Base-by-base conservation (phyloP, 2,329 filamentous ascomycete genomes). In the Fusarium lyarnte region DNA sequence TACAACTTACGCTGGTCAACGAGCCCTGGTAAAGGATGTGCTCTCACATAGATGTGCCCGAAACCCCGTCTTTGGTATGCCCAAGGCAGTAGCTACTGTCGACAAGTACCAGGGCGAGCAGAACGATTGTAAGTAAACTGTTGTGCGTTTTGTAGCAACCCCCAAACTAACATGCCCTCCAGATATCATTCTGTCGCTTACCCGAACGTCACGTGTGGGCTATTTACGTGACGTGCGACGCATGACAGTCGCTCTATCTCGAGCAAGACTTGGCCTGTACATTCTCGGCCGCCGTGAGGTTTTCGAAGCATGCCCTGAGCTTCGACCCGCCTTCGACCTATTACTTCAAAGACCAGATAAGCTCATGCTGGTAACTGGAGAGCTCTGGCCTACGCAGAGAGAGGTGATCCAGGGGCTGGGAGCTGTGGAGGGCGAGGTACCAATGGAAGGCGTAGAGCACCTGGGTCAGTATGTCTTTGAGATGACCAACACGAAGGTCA, bases 41-140 rank as follows among this genome's bases (percentile, higher is more conserved):
- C 84, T 99, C 57, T 85, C 84, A 19, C 93, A 97, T 79, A 89
- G 96, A 65, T 99, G 96, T 81, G 92, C 91, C 41, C 92, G 89
- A 76, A 97, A 94, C 76, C 85, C 91, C 5, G 85, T 98, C 25
- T 99, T 99, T 82, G 95, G 95, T 13, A 84, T 97, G 81, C 96
- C 96, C 23, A 93, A 92, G 81, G 92, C 93, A 58, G 94, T 99
- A 33, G 95, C 94, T 7, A 99, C 97, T 9, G 95, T 99, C 71
- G 96, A 99, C 84, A 98, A 97, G 81, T 99, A 98, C 79, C 96
- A 99, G 84, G 97, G 96, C 80, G 96, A 99, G 85, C 96, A 99
- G 83, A 99, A 99, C 82, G 96, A 99, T 79, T 98, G 94, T 96
- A 87, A 87, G 93, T 90, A 62, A 23, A 38, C 17, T 51, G 31